Evolutionary conservation across 495 filamentous ascomycete genomes (phyloP).

Genomic region (Trichoderma erinaceum): DNA sequence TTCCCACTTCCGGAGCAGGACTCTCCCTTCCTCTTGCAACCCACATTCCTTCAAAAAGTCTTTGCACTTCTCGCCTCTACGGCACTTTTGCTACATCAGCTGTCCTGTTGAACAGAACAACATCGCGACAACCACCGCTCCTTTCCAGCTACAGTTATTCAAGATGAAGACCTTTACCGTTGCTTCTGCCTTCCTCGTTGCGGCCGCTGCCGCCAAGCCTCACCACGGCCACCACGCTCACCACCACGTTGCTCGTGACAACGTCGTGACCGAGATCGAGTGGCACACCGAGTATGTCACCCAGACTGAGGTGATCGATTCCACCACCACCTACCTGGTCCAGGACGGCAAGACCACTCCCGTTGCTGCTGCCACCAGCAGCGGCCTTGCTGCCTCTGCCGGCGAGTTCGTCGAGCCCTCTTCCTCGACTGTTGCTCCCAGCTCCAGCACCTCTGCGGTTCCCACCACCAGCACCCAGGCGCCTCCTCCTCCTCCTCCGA

Average conservation of each 20-base stretch:
- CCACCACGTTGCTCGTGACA: slow-evolving; percentile 33
- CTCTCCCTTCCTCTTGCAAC: slow-evolving; percentile 16
- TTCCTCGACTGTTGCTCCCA: slow-evolving; percentile 15
- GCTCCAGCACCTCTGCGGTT: neutral
- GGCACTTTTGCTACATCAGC: slow-evolving; percentile 5
- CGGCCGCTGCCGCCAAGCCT: slow-evolving; percentile 40
- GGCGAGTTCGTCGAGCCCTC: slow-evolving; percentile 37
- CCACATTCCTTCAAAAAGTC: slow-evolving; percentile 3
- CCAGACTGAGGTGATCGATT: slow-evolving; percentile 41
- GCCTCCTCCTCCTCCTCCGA: slow-evolving; percentile 16
- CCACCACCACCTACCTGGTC: slow-evolving; percentile 35
- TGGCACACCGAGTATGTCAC: slow-evolving; percentile 44
- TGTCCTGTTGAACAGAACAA: slow-evolving; percentile 11
- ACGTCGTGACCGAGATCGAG: slow-evolving; percentile 40
- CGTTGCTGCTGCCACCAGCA: slow-evolving; percentile 15
- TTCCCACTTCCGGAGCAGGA: slow-evolving; percentile 7
- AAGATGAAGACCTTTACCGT: slow-evolving; percentile 46
- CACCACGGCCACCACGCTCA: slow-evolving; percentile 33
- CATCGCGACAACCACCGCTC: neutral
- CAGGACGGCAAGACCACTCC: slow-evolving; percentile 26
- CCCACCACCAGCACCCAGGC: slow-evolving; percentile 17
- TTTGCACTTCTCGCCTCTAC: neutral
- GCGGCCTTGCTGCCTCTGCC: slow-evolving; percentile 22
- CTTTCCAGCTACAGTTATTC: slow-evolving; percentile 1
- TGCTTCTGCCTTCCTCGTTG: slow-evolving; percentile 37